These are phyloP conservation scores for Nemania serpens DNA, from an alignment of 2,329 filamentous ascomycete genomes.

Conservation along the genomic window DNA sequence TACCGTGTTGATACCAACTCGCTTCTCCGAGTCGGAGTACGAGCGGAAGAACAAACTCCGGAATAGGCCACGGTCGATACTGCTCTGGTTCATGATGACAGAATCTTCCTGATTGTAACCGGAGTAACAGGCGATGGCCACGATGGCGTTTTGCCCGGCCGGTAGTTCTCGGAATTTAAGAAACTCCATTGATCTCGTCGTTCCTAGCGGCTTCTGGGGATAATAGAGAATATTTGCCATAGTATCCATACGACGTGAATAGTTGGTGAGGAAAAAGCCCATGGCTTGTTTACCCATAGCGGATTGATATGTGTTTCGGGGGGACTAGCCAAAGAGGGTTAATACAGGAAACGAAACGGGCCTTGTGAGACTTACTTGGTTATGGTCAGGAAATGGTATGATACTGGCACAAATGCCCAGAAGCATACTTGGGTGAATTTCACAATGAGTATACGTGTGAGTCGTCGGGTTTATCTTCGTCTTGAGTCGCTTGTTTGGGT, in stretches of 20 bases:
- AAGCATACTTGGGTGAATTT: conserved; percentile 99
- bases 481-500: conserved; percentile 84
- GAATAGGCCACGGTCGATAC: conserved; percentile 96
- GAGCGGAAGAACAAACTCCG: conserved; percentile 97
- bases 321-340: conserved; percentile 65
- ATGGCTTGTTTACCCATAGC: conserved; percentile 99
- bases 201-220: conserved; percentile 94
- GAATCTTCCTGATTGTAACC: conserved; percentile 99
- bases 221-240: conserved; percentile 99
- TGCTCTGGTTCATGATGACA: conserved; percentile 99
- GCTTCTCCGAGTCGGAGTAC: conserved; percentile 96
- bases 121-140: conserved; percentile 95
- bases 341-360: conserved; percentile 34
- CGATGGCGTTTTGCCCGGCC: conserved; percentile 96
- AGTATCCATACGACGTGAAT: conserved; percentile 95
- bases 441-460: conserved; percentile 95
- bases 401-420: conserved; percentile 98
- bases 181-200: conserved; percentile 97
- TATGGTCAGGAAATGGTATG: conserved; percentile 99
- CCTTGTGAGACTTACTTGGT: conserved; percentile 63
- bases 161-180: conserved; percentile 97
- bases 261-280: conserved; percentile 98
- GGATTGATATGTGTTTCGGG: conserved; percentile 98
- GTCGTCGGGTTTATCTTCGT: conserved; percentile 85
- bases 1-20: conserved; percentile 88